phyloP scores from a whole-genome alignment of 2,329 filamentous ascomycete species.

The Phoma sp. region DNA sequence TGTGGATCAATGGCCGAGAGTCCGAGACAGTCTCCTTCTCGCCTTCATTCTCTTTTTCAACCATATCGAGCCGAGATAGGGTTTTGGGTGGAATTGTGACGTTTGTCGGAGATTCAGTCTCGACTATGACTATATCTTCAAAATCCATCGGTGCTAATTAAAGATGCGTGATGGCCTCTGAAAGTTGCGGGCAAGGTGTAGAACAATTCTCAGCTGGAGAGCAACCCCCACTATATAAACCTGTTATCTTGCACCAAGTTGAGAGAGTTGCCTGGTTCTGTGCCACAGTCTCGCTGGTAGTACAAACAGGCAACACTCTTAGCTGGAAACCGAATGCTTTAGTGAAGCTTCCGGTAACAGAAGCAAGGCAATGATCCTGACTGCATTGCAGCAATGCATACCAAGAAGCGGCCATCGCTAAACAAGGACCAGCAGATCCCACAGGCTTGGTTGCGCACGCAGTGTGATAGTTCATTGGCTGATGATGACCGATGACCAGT shows the following conservation, averaged over 20 bases:
- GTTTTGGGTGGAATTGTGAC: not conserved
- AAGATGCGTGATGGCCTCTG: not conserved
- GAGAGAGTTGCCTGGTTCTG: not conserved
- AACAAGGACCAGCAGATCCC: not conserved
- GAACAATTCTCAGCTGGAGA: not conserved
- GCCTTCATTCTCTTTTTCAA: not conserved
- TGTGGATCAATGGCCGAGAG: not conserved
- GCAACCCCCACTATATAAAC: not conserved
- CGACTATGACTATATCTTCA: constrained; percentile 25
- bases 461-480: not conserved
- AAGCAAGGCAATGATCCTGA: not conserved
- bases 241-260: not conserved
- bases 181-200: not conserved
- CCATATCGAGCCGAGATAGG: not conserved
- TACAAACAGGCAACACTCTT: not conserved
- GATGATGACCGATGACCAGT: not conserved
- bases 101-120: constrained; percentile 1
- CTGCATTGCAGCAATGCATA: not conserved
- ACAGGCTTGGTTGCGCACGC: not conserved
- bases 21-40: not conserved
- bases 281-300: not conserved
- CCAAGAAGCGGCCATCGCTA: not conserved
- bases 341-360: no score
- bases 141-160: constrained; percentile 8
- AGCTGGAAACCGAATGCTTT: not conserved